Evolutionary conservation across 2,329 filamentous ascomycete genomes (phyloP), one percentile per base, ranked within the genome.

Genomic region (Penicillium sp.): DNA sequence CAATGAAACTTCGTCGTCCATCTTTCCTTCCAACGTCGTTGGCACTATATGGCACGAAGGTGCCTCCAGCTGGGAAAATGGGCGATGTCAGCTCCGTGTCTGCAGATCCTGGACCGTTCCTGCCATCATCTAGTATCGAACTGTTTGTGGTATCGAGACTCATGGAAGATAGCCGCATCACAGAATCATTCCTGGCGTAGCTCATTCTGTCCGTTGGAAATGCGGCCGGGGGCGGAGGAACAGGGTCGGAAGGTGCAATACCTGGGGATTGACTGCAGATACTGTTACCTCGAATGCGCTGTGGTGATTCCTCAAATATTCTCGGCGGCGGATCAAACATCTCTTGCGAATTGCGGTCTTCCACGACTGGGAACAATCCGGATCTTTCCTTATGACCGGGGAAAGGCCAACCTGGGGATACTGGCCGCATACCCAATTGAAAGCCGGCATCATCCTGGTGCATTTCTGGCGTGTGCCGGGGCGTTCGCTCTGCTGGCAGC

Each of bases 81-180:
- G 67, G 66, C 1, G 67, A 68, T 33, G 57, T 60, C 15, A 66
- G 50, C 5, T 64, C 61, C 23, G 58, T 58, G 8, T 69, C 66
- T 6, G 55, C 50, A 1, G 61, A 65, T n/a, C 54, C 51, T 5
- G 62, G 63, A 23, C 57, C 57, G 32, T 60, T 59, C 44, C 55
- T 52, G 35, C 61, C 60, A 27, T 68, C 68, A 8, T 70, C 67
- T 24, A 70, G 47, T 33, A 71, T 70, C 2, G 68, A 71, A 46
- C 67, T 71, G 50, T 69, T 66, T 3, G 66, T 68, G 1, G 67
- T 71, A 44, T 70, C 68, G 1, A 71, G 49, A 44, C 68, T 71
- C 51, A 69, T 53, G 1, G 66, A 68, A 10, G 69, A 71, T 33
- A 68, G 57, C 3, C 68, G 61, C 55, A 65, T 59, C 4, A 58